These are phyloP conservation scores for Boletus huronensis DNA, from an alignment of 768 basidiomycete species.

Conservation along the genomic window DNA sequence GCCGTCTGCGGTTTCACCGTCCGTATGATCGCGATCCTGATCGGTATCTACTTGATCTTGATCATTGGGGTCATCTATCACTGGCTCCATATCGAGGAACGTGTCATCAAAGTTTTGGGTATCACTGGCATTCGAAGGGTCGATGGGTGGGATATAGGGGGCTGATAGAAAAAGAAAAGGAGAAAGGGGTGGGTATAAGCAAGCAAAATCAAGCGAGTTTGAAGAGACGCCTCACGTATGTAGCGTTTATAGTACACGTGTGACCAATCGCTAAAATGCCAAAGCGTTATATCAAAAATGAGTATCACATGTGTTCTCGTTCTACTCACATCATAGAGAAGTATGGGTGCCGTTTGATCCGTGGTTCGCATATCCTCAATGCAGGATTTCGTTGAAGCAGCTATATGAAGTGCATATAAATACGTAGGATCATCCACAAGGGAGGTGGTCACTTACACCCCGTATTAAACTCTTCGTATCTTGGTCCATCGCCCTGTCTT, in stretches of 20 bases:
- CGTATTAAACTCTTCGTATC: constrained; percentile 95
- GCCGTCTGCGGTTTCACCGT: constrained; percentile 68
- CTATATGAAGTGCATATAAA: constrained; percentile 38
- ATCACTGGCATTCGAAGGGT: constrained; percentile 89
- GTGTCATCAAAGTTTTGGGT: constrained; percentile 97
- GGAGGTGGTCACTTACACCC: constrained; percentile 57
- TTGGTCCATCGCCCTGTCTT: constrained; percentile 88
- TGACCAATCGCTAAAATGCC: constrained; percentile 72
- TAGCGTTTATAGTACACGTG: constrained; percentile 94
- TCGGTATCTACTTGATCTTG: constrained; percentile 63
- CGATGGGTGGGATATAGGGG: constrained; percentile 90
- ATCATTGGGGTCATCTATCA: constrained; percentile 74
- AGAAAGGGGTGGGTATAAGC: constrained; percentile 14
- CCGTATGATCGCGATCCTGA: constrained; percentile 63
- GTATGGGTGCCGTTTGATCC: constrained; percentile 92
- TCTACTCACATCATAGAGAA: constrained; percentile 84
- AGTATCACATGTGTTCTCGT: constrained; percentile 1
- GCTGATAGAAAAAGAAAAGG: constrained; percentile 42
- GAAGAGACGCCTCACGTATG: constrained; percentile 60
- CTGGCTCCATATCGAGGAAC: constrained; percentile 93
- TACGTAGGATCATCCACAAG: neutral
- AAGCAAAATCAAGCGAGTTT: constrained; percentile 2
- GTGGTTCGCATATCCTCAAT: constrained; percentile 86
- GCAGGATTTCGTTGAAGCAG: constrained; percentile 91
- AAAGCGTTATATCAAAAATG: constrained; percentile 14